A percentile compares a stretch with the other conserved stretches of the same genome.
These are phyloP conservation scores for Epichloe coenophiala DNA, from an alignment of 2,329 filamentous ascomycete species.

Conservation along the genomic window DNA sequence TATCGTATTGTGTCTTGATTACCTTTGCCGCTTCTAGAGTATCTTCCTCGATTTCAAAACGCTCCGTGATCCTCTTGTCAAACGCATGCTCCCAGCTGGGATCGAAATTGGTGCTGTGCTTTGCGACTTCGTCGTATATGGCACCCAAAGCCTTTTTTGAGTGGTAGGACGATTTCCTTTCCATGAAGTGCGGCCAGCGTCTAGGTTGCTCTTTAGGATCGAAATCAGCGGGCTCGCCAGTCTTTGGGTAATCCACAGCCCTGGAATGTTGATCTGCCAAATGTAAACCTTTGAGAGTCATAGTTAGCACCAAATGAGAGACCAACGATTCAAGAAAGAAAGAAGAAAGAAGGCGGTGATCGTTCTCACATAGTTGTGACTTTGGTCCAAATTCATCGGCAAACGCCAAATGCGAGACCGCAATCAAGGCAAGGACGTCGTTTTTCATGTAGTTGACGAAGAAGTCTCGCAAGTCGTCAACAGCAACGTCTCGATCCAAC, in stretches of 20 bases:
- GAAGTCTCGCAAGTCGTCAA: constrained; percentile 66
- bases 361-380: constrained; percentile 46
- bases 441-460: constrained; percentile 92
- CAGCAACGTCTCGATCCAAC: constrained; percentile 49
- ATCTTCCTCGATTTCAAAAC: constrained; percentile 40
- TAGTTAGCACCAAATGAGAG: background rate
- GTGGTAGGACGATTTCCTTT: constrained; percentile 49
- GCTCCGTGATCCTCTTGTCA: constrained; percentile 57
- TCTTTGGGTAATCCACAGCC: constrained; percentile 91
- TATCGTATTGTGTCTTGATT: constrained; percentile 69
- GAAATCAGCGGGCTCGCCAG: constrained; percentile 64
- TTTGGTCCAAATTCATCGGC: constrained; percentile 61
- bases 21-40: constrained; percentile 44
- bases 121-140: constrained; percentile 62
- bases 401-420: constrained; percentile 65
- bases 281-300: constrained; percentile 36
- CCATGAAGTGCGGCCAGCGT: constrained; percentile 79
- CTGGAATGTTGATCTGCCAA: constrained; percentile 74
- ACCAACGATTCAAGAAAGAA: background rate
- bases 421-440: constrained; percentile 67
- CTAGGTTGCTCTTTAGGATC: constrained; percentile 42
- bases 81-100: constrained; percentile 63
- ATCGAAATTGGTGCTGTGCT: constrained; percentile 47
- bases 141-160: constrained; percentile 64
- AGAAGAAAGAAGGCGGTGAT: background rate